phyloP scores from a whole-genome alignment of 176 grass and related monocot species.

The Oryza glaberrima region DNA sequence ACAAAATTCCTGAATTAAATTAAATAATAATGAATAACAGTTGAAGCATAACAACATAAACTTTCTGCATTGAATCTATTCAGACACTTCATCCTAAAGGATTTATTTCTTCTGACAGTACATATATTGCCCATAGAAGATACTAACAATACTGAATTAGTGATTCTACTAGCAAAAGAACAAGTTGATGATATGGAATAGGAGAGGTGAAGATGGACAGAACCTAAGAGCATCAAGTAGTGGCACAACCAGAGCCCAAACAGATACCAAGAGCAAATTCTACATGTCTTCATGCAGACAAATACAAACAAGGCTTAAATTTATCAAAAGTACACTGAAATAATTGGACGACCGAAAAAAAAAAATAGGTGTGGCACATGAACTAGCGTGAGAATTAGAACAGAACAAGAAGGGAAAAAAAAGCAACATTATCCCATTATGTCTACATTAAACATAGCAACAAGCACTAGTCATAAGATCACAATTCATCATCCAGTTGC shows the following conservation, averaged over 20 bases:
- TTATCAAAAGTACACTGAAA: background rate
- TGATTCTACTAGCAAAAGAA: background rate
- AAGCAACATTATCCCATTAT: too few species aligned
- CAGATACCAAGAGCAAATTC: background rate
- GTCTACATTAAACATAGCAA: too few species aligned
- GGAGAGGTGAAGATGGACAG: background rate
- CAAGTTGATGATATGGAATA: background rate
- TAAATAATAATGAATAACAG: background rate
- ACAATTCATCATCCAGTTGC: too few species aligned
- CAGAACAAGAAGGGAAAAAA: too few species aligned
- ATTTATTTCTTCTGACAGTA: background rate
- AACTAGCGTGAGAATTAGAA: too few species aligned
- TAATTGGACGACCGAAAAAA: background rate
- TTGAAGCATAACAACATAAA: background rate
- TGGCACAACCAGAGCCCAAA: background rate
- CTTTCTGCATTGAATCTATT: background rate
- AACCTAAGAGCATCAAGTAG: background rate
- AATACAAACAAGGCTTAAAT: background rate
- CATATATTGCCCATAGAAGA: background rate
- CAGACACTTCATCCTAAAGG: background rate
- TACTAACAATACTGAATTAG: background rate
- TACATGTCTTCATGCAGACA: background rate
- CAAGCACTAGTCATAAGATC: too few species aligned
- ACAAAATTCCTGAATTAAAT: background rate
- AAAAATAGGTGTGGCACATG: too few species aligned